Evolutionary conservation across 371 early-diverging fungal species (phyloP).

Genomic region (Rhizomucor pusillus): DNA sequence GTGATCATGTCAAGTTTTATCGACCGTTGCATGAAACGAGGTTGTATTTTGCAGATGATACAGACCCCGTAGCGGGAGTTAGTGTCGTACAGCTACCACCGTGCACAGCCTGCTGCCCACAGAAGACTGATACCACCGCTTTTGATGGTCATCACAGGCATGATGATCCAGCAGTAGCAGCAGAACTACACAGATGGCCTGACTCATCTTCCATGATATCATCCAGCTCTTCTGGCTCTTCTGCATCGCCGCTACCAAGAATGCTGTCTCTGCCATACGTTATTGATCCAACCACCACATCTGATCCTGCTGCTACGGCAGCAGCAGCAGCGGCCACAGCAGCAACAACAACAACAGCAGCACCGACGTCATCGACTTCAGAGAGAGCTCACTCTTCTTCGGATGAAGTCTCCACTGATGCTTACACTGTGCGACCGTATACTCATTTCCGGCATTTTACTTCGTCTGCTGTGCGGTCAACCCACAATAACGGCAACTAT

Average conservation of each 20-base stretch:
- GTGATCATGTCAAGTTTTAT: constrained; percentile 35
- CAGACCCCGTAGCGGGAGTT: constrained; percentile 2
- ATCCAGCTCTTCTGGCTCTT: background rate
- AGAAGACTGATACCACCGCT: too few species aligned
- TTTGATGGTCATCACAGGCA: too few species aligned
- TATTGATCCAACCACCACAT: background rate
- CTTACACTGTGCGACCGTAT: constrained; percentile 3
- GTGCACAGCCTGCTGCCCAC: constrained; percentile 1
- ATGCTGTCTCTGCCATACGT: background rate
- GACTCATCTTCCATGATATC: background rate
- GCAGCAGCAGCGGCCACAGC: background rate
- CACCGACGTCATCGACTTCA: background rate
- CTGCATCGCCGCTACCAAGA: background rate
- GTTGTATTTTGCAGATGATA: constrained; percentile 29
- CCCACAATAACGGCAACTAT: constrained; percentile 1
- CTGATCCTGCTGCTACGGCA: too few species aligned
- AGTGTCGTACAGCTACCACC: constrained; percentile 13
- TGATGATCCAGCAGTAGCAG: background rate
- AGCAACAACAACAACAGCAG: background rate
- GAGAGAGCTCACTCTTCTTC: background rate
- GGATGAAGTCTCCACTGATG: constrained; percentile 4
- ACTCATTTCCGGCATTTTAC: constrained; percentile 5
- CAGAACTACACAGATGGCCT: background rate
- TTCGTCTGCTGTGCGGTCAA: background rate
- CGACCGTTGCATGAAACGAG: constrained; percentile 33